phyloP scores from a whole-genome alignment of 2,329 filamentous ascomycete species.

The Penicillium sp. region DNA sequence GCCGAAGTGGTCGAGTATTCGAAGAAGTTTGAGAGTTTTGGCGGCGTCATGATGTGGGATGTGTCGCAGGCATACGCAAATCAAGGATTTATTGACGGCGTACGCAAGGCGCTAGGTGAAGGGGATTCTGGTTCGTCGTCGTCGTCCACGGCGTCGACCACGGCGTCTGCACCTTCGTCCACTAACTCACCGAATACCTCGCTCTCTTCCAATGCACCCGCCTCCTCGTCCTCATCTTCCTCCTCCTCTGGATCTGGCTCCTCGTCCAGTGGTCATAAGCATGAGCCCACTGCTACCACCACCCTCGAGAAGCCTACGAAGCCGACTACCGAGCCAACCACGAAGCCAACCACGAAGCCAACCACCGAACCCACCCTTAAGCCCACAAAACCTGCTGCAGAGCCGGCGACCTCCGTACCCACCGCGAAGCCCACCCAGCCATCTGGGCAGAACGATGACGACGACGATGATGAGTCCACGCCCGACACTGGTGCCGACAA shows the following conservation, averaged over 20 bases:
- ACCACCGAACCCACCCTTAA: not conserved
- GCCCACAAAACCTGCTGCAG: not conserved
- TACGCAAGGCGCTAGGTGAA: slow-evolving; percentile 37
- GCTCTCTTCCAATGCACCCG: slow-evolving; percentile 23
- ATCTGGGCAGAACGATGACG: not conserved
- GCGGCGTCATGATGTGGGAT: slow-evolving; percentile 67
- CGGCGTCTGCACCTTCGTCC: slow-evolving; percentile 23
- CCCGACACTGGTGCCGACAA: not conserved
- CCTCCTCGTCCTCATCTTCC: slow-evolving; percentile 25
- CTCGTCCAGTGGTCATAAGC: slow-evolving; percentile 16
- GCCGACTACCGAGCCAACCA: not conserved
- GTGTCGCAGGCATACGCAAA: slow-evolving; percentile 58
- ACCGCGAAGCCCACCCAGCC: not conserved
- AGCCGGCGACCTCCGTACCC: not conserved
- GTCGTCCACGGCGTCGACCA: slow-evolving; percentile 26
- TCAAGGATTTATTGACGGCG: slow-evolving; percentile 49
- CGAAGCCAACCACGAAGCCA: slow-evolving; percentile 4
- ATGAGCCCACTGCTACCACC: slow-evolving; percentile 1
- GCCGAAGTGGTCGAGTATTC: slow-evolving; percentile 50
- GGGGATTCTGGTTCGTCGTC: slow-evolving; percentile 46
- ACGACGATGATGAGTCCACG: not conserved
- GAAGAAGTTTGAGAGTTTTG: slow-evolving; percentile 56
- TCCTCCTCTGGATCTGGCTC: slow-evolving; percentile 21
- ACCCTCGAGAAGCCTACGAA: not conserved
- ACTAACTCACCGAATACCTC: slow-evolving; percentile 25